phyloP scores from a whole-genome alignment of 2,329 filamentous ascomycete genomes.

The Pyricularia grisea region DNA sequence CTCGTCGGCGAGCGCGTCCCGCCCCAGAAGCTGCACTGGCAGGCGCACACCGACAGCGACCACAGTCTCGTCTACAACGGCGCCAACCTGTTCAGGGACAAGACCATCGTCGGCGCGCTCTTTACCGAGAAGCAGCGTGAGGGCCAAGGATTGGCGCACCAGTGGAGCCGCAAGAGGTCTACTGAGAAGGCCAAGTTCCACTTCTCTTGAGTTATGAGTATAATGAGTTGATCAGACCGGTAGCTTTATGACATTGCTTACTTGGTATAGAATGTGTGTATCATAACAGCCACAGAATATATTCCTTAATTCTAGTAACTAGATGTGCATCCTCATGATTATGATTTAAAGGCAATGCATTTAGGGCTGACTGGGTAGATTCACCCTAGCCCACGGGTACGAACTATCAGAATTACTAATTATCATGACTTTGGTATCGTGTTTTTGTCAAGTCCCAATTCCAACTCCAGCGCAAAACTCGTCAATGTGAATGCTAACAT shows the following conservation, averaged over 20 bases:
- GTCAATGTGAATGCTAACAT: background rate
- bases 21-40: slow-evolving; percentile 81
- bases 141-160: slow-evolving; percentile 15
- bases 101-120: slow-evolving; percentile 39
- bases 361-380: background rate
- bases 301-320: background rate
- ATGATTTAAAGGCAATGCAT: background rate
- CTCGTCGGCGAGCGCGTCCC: slow-evolving; percentile 72
- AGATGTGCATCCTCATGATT: background rate
- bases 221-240: background rate
- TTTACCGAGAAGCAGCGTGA: slow-evolving; percentile 50
- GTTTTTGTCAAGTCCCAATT: background rate
- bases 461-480: background rate
- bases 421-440: background rate
- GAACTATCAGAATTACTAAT: background rate
- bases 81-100: slow-evolving; percentile 83
- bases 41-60: slow-evolving; percentile 87
- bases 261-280: background rate
- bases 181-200: slow-evolving; percentile 2
- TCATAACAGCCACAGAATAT: background rate
- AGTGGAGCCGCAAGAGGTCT: slow-evolving; percentile 12
- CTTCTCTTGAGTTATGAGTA: background rate
- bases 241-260: background rate
- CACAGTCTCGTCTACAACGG: slow-evolving; percentile 94
- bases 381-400: background rate